Conservation (phyloP, 2,329 filamentous ascomycete species). For the Sclerotinia minor region DNA sequence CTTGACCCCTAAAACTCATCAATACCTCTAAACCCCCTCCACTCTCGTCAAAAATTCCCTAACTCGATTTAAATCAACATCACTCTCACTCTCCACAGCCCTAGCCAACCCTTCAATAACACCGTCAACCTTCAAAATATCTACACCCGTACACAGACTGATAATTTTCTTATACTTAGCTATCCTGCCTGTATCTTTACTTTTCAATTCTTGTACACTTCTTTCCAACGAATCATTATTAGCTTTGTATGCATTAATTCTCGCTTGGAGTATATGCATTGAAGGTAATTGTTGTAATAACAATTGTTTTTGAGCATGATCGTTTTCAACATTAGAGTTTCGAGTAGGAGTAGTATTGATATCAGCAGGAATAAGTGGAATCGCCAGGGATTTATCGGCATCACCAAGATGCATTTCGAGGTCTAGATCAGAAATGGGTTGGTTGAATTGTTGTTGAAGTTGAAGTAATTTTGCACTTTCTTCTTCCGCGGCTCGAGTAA, state of each 20-base stretch:
- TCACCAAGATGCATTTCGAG: constrained; percentile 49
- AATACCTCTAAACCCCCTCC: constrained; percentile 42
- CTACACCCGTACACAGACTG: constrained; percentile 77
- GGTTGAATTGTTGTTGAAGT: constrained; percentile 50
- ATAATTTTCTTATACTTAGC: constrained; percentile 87
- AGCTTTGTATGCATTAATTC: constrained; percentile 67
- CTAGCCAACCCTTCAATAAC: constrained; percentile 77
- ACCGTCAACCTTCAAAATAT: constrained; percentile 73
- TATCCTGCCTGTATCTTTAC: constrained; percentile 80
- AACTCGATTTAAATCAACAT: constrained; percentile 74
- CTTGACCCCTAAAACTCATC: background rate
- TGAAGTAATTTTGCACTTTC: constrained; percentile 58
- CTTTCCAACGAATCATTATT: constrained; percentile 68
- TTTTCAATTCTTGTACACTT: constrained; percentile 70
- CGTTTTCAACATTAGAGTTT: constrained; percentile 48
- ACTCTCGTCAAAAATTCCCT: constrained; percentile 78
- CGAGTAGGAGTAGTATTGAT: constrained; percentile 35
- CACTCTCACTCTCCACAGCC: constrained; percentile 85
- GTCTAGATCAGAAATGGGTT: constrained; percentile 55
- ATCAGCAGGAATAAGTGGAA: constrained; percentile 34
- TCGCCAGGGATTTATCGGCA: constrained; percentile 39
- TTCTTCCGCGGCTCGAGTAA: constrained; percentile 71
- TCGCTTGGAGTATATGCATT: constrained; percentile 61
- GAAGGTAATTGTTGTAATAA: constrained; percentile 53
- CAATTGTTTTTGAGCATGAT: constrained; percentile 44